These are phyloP conservation scores for Chlorociboria aeruginascens DNA, from an alignment of 495 filamentous ascomycete genomes.

Conservation along the genomic window DNA sequence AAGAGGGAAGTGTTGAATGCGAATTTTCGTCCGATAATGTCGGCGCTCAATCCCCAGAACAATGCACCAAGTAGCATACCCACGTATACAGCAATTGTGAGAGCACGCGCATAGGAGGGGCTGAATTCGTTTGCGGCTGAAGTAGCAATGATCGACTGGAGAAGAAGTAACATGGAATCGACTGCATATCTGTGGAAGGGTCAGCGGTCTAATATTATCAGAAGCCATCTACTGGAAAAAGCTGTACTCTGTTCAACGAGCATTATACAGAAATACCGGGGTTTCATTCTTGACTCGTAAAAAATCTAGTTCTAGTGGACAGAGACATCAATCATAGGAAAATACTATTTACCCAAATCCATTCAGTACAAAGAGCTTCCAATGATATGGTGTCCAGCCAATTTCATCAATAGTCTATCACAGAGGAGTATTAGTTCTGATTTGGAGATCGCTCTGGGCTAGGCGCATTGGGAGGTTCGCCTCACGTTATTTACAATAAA, in stretches of 20 bases:
- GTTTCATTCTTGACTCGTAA: neutral
- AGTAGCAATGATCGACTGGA: constrained; percentile 51
- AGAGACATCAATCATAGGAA: neutral
- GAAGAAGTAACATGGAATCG: constrained; percentile 53
- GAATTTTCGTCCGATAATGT: constrained; percentile 55
- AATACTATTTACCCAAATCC: constrained; percentile 47
- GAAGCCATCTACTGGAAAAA: neutral
- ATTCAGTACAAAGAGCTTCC: constrained; percentile 50
- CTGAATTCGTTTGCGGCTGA: constrained; percentile 48
- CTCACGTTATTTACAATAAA: constrained; percentile 56
- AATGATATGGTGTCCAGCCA: constrained; percentile 55
- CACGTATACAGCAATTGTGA: constrained; percentile 54
- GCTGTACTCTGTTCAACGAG: neutral
- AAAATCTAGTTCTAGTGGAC: neutral
- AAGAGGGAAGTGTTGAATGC: constrained; percentile 65
- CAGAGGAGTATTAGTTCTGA: constrained; percentile 3
- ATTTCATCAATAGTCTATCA: constrained; percentile 59
- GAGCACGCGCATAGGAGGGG: constrained; percentile 36
- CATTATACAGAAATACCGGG: too few relatives aligned
- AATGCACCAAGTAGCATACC: constrained; percentile 63
- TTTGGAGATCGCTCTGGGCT: neutral
- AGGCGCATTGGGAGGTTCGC: constrained; percentile 4
- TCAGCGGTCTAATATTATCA: neutral
- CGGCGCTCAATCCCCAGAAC: constrained; percentile 72
- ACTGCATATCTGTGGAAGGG: constrained; percentile 43